Evolutionary conservation across 495 filamentous ascomycete species (phyloP), one percentile per base, ranked within the genome.

Genomic region (Xylona heveae): DNA sequence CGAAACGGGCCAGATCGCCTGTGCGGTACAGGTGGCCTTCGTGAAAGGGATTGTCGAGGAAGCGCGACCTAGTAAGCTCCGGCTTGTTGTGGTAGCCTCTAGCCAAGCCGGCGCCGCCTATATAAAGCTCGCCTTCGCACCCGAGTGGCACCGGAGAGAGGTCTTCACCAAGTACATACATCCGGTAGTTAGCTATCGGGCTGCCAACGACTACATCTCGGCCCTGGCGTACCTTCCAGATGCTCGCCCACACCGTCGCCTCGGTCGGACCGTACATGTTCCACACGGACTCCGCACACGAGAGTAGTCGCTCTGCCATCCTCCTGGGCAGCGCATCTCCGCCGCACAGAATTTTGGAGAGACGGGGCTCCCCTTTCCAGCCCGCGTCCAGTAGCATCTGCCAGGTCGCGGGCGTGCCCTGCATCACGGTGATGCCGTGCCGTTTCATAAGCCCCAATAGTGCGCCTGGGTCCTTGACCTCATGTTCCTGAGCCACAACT

Each of bases 1-100:
- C 32, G 39, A 57, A 52, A 10, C 54, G 50, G 16, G 57, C 62
- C 13, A 63, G 37, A 40, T 69, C 64, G 8, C 63, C 64, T 8
- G 63, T 69, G 21, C 58, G 55, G 36, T 66, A 69, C 5, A 66
- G 34, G 8, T 30, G 31, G 10, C 49, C 45, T 5, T 34, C 28
- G 20, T 41, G 41, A 30, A 49, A 42, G 9, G 47, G 48, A 24
- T 52, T 45, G 0, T 34, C 33, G 17, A 62, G 39, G 35, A 61
- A 64, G 8, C 40, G 34, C 6, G 29, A 18, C 12, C 34, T 26
- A 4, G 49, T 57, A 6, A 53, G 36, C 29, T 56, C 43, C 8
- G 41, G 23, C 13, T 48, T 49, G 28, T 59, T 59, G 21, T 47
- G 47, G 27, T 59, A 59, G 23, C 50, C 56, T 2, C 41, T 36